Evolutionary conservation across 352 stramenopile genomes (phyloP).

Genomic region (Pythium brassicae): DNA sequence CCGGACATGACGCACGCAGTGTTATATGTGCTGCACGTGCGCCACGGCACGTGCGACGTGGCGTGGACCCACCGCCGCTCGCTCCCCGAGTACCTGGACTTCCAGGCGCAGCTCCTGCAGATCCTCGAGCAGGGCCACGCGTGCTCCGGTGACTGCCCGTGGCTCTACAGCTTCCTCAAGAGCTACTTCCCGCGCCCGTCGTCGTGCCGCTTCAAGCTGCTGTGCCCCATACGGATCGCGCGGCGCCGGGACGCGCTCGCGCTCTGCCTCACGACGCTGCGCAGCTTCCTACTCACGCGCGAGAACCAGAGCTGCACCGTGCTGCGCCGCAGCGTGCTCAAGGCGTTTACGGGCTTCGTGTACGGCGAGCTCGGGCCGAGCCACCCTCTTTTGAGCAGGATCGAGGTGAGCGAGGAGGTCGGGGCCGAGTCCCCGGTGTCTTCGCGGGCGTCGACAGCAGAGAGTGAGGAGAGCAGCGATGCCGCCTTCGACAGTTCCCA

Average conservation of each 20-base stretch:
- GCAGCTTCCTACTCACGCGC: slow-evolving; percentile 7
- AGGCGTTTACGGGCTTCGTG: slow-evolving; percentile 9
- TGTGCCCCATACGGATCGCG: slow-evolving; percentile 3
- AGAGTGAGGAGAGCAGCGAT: background rate
- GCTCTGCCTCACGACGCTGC: slow-evolving; percentile 13
- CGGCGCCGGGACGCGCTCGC: slow-evolving; percentile 10
- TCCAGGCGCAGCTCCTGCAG: slow-evolving; percentile 2
- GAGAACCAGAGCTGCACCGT: slow-evolving; percentile 16
- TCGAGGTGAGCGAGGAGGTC: slow-evolving; percentile 1
- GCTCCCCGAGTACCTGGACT: background rate
- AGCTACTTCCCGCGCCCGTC: slow-evolving; percentile 15
- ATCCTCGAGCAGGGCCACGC: slow-evolving; percentile 9
- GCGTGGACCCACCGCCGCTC: slow-evolving; percentile 5
- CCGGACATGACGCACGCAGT: slow-evolving; percentile 1
- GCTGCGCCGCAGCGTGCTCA: slow-evolving; percentile 6
- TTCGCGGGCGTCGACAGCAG: background rate
- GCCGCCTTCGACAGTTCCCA: background rate
- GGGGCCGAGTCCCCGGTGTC: no score
- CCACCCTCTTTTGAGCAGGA: slow-evolving; percentile 5
- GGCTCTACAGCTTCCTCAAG: slow-evolving; percentile 17
- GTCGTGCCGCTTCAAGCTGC: slow-evolving; percentile 6
- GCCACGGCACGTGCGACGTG: slow-evolving; percentile 6
- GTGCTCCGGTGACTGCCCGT: slow-evolving; percentile 13
- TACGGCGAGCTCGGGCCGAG: slow-evolving; percentile 7
- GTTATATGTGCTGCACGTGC: slow-evolving; percentile 11